These are phyloP conservation scores for Persicaria tinctoria DNA, from an alignment of 148 eudicot genomes.

Conservation along the genomic window DNA sequence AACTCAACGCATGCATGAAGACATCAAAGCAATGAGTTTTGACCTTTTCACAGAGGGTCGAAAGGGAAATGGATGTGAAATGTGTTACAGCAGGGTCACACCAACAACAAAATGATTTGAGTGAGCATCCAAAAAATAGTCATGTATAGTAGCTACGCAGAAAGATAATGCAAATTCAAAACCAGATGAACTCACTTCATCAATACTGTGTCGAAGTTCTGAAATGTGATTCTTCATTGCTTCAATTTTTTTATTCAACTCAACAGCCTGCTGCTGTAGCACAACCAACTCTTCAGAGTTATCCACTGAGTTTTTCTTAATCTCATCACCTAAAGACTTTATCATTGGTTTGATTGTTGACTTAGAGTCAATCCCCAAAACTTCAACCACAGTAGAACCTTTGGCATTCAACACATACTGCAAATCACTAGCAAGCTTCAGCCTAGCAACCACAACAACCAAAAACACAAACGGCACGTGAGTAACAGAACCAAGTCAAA, in stretches of 20 bases:
- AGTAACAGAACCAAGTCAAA: background rate
- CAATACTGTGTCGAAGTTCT: constrained; percentile 49
- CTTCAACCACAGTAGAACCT: constrained; percentile 66
- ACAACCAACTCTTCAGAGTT: constrained; percentile 69
- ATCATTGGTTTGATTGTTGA: constrained; percentile 63
- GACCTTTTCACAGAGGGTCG: background rate
- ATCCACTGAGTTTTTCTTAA: constrained; percentile 47
- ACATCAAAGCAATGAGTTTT: background rate
- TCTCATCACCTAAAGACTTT: constrained; percentile 46
- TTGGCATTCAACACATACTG: constrained; percentile 54
- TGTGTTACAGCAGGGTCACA: background rate
- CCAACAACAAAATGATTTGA: background rate
- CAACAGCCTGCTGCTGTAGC: constrained; percentile 64
- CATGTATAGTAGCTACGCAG: background rate
- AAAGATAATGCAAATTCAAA: background rate
- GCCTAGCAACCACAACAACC: constrained; percentile 27
- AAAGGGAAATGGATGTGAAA: background rate
- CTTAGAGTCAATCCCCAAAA: constrained; percentile 75
- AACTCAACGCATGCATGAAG: background rate
- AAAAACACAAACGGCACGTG: background rate
- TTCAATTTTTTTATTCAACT: constrained; percentile 51
- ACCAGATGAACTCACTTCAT: constrained; percentile 43
- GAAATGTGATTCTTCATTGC: constrained; percentile 51
- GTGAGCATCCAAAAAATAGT: background rate
- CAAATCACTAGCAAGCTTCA: constrained; percentile 70